These are phyloP conservation scores for Trypanosoma grayi DNA, from an alignment of 208 protist species.

Conservation along the genomic window DNA sequence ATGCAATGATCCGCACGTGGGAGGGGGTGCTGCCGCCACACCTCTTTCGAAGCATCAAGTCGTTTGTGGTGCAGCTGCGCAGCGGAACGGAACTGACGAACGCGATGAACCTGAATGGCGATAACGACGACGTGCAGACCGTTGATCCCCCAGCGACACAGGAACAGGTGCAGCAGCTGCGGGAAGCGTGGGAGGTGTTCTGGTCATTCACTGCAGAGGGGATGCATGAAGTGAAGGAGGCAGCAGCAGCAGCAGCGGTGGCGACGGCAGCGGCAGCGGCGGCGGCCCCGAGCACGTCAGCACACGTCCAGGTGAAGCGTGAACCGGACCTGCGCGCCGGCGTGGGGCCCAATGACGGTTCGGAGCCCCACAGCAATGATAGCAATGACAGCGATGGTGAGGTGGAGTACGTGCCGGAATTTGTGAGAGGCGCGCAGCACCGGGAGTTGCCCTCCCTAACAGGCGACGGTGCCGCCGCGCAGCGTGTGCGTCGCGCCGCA, in stretches of 20 bases:
- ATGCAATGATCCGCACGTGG: conserved; percentile 71
- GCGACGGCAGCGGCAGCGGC: conserved; percentile 2
- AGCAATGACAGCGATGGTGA: conserved; percentile 38
- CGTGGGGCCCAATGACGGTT: conserved; percentile 1
- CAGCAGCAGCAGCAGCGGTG: background rate
- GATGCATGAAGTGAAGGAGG: background rate
- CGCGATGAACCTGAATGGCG: conserved; percentile 32
- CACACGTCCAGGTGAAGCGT: conserved; percentile 3
- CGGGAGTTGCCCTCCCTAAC: conserved; percentile 43
- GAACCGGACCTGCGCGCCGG: background rate
- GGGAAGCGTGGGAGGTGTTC: conserved; percentile 59
- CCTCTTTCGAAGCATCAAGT: conserved; percentile 40
- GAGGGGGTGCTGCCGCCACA: conserved; percentile 44
- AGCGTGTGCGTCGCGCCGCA: conserved; percentile 45
- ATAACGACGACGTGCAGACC: conserved; percentile 16
- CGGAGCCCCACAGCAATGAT: background rate
- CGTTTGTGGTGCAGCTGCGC: conserved; percentile 55
- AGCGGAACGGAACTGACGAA: conserved; percentile 59
- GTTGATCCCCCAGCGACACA: conserved; percentile 32
- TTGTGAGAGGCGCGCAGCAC: conserved; percentile 47
- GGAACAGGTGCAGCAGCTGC: conserved; percentile 47
- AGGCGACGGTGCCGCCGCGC: conserved; percentile 26
- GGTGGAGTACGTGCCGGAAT: conserved; percentile 53
- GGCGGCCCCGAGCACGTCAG: background rate
- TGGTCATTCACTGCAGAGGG: conserved; percentile 34